Evolutionary conservation across 306 rosid genomes (phyloP).

Genomic region (Notholithocarpus densiflorus): DNA sequence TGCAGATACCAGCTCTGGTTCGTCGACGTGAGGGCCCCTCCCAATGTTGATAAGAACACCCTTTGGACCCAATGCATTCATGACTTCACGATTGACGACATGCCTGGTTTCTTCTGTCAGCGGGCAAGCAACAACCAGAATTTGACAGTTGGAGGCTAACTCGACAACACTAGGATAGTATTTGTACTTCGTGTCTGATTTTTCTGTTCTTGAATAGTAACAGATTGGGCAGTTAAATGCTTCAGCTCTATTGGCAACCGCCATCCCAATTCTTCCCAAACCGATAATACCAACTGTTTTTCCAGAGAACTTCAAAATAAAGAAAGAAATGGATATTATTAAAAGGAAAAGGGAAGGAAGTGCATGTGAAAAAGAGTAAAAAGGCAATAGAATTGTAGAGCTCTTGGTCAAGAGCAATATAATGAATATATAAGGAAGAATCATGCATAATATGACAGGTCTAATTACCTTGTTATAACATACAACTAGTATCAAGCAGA

Average conservation of each 20-base stretch:
- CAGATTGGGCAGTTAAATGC: slow-evolving; percentile 64
- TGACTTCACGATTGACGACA: slow-evolving; percentile 65
- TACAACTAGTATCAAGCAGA: background rate
- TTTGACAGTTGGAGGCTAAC: slow-evolving; percentile 65
- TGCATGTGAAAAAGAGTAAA: background rate
- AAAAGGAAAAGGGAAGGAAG: background rate
- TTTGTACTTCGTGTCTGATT: slow-evolving; percentile 49
- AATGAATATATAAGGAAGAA: background rate
- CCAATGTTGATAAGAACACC: slow-evolving; percentile 76
- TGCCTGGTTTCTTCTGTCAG: slow-evolving; percentile 58
- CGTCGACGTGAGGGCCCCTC: slow-evolving; percentile 87
- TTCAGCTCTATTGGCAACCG: slow-evolving; percentile 79
- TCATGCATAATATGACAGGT: background rate
- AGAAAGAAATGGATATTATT: background rate
- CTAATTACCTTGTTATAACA: background rate
- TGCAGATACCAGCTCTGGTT: slow-evolving; percentile 65
- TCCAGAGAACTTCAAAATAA: slow-evolving; percentile 67
- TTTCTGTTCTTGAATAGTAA: slow-evolving; percentile 64
- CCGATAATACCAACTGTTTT: slow-evolving; percentile 81
- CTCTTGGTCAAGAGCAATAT: background rate
- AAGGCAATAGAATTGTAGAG: background rate
- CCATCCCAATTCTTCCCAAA: slow-evolving; percentile 78
- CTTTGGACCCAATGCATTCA: slow-evolving; percentile 71
- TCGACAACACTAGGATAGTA: slow-evolving; percentile 71
- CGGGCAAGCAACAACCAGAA: slow-evolving; percentile 81